Conservation (phyloP, 257 asterid genomes). For the Lycium ferocissimum region DNA sequence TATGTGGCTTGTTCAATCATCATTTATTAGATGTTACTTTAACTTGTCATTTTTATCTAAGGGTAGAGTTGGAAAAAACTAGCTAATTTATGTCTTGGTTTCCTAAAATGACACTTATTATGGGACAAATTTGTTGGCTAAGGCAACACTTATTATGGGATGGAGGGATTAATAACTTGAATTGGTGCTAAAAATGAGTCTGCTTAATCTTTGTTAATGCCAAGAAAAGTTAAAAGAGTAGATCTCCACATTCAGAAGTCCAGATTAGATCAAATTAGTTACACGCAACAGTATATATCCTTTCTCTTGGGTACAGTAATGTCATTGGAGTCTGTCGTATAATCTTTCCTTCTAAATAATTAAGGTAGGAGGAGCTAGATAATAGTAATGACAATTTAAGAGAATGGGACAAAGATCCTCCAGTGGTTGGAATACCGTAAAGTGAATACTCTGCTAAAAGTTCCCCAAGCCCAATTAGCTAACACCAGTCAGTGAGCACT, state of each 20-base stretch:
- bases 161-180: neutral
- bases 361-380: neutral
- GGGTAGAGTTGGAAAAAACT: too few relatives aligned
- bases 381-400: neutral
- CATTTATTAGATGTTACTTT: too few relatives aligned
- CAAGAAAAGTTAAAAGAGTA: too few relatives aligned
- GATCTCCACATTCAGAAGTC: neutral
- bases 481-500: neutral
- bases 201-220: too few relatives aligned
- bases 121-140: too few relatives aligned
- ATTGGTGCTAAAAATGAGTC: neutral
- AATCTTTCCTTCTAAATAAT: too few relatives aligned
- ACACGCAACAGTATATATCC: neutral
- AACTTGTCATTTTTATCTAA: too few relatives aligned
- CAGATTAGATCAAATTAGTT: neutral
- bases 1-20: too few relatives aligned
- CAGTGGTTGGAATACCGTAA: neutral
- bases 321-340: too few relatives aligned
- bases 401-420: neutral
- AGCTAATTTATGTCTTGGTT: too few relatives aligned
- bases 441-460: constrained; percentile 25
- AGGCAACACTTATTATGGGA: too few relatives aligned
- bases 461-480: constrained; percentile 12
- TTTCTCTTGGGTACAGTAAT: neutral
- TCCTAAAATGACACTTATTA: too few relatives aligned